Evolutionary conservation across 1,284 basidiomycete genomes (phyloP).

Genomic region (Cryptococcus maquisensis): DNA sequence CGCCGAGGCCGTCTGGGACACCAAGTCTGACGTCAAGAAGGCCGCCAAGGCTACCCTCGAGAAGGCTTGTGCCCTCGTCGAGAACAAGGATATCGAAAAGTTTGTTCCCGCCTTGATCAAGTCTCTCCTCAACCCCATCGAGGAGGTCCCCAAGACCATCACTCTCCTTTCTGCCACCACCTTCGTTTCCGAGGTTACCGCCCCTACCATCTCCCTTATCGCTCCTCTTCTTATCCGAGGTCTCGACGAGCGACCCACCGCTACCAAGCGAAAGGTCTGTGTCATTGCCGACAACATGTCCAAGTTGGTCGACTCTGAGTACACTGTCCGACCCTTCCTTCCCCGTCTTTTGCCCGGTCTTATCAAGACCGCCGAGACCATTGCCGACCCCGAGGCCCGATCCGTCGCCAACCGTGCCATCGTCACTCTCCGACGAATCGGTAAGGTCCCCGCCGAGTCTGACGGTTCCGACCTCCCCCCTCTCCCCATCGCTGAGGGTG

Average conservation of each 20-base stretch:
- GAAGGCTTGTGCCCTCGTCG: conserved; percentile 86
- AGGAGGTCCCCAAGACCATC: conserved; percentile 97
- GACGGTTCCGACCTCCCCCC: conserved; percentile 88
- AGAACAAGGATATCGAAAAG: conserved; percentile 90
- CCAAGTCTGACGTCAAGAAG: conserved; percentile 99
- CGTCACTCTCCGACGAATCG: conserved; percentile 86
- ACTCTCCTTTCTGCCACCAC: conserved; percentile 96
- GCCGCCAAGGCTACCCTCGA: conserved; percentile 91
- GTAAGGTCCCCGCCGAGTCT: conserved; percentile 70
- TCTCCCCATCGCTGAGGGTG: conserved; percentile 67
- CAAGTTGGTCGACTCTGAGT: conserved; percentile 92
- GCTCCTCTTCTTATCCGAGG: conserved; percentile 95
- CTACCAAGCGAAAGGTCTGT: conserved; percentile 94
- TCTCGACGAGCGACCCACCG: conserved; percentile 88
- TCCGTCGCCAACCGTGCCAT: conserved; percentile 83
- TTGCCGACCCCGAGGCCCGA: conserved; percentile 94
- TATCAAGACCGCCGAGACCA: conserved; percentile 85
- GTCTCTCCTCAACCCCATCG: conserved; percentile 96
- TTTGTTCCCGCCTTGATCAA: conserved; percentile 98
- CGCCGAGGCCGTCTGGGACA: conserved; percentile 97
- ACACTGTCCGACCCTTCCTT: conserved; percentile 93
- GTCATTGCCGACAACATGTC: conserved; percentile 98
- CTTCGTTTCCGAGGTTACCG: conserved; percentile 99
- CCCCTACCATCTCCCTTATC: conserved; percentile 97
- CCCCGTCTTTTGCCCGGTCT: conserved; percentile 91